Percentiles rank a stretch among this genome's conserved stretches.
These are phyloP conservation scores for Linderniella brevidens DNA, from an alignment of 257 asterid genomes.

Conservation along the genomic window DNA sequence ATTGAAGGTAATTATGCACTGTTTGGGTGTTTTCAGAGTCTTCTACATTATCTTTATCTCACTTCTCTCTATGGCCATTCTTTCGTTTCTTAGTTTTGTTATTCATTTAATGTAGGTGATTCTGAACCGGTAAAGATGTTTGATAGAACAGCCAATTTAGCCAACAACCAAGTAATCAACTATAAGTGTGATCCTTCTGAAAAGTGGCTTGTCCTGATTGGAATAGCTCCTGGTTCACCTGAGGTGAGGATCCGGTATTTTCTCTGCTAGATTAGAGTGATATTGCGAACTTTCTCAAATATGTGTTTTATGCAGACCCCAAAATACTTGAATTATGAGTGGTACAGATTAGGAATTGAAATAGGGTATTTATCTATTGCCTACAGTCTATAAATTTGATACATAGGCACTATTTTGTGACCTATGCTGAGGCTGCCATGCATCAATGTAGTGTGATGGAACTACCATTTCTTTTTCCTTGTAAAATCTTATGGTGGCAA, in stretches of 20 bases:
- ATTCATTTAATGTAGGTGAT: slow-evolving; percentile 42
- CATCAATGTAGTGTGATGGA: too few relatives aligned
- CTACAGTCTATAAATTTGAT: too few relatives aligned
- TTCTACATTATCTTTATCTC: neutral
- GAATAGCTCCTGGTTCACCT: slow-evolving; percentile 93
- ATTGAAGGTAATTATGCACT: slow-evolving; percentile 49
- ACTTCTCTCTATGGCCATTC: slow-evolving; percentile 1
- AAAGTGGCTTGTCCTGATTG: slow-evolving; percentile 96
- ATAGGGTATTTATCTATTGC: too few relatives aligned
- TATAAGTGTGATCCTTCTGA: slow-evolving; percentile 95
- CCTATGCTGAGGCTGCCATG: too few relatives aligned
- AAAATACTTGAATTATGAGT: too few relatives aligned
- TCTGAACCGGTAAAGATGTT: slow-evolving; percentile 89
- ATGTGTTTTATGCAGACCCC: too few relatives aligned
- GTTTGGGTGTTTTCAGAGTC: slow-evolving; percentile 6
- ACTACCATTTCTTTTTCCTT: too few relatives aligned
- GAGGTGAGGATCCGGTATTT: slow-evolving; percentile 30
- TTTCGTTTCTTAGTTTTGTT: slow-evolving; percentile 5
- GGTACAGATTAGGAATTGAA: too few relatives aligned
- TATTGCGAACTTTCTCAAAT: too few relatives aligned
- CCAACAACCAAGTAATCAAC: slow-evolving; percentile 87
- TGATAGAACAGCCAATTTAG: slow-evolving; percentile 84
- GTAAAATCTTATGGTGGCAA: too few relatives aligned
- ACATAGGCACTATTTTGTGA: too few relatives aligned
- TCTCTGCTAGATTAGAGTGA: too few relatives aligned